Percentiles rank a stretch among this genome's conserved stretches.
Evolutionary conservation across 768 basidiomycete species (phyloP).

Genomic region (Strobilomyces dryophilus): DNA sequence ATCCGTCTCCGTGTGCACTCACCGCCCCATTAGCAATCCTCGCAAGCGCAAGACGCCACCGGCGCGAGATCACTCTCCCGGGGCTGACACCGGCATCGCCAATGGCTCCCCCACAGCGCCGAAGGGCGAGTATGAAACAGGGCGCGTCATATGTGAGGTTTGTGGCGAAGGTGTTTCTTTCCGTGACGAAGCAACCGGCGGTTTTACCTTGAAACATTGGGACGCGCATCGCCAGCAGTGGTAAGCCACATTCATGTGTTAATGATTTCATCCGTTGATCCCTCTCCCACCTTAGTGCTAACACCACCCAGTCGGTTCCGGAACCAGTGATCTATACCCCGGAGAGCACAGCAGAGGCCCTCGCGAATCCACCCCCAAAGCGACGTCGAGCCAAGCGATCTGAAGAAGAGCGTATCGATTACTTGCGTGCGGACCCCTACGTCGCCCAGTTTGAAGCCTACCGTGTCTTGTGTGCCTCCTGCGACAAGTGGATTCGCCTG

Average conservation of each 20-base stretch:
- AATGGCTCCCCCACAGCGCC: slow-evolving; percentile 16
- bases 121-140: slow-evolving; percentile 58
- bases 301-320: slow-evolving; percentile 29
- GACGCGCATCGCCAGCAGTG: slow-evolving; percentile 59
- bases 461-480: slow-evolving; percentile 71
- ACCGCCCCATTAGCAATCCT: slow-evolving; percentile 25
- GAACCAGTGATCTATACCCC: slow-evolving; percentile 42
- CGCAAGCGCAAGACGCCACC: slow-evolving; percentile 41
- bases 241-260: slow-evolving; percentile 34
- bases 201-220: slow-evolving; percentile 68
- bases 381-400: slow-evolving; percentile 72
- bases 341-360: slow-evolving; percentile 37
- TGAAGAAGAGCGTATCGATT: slow-evolving; percentile 73
- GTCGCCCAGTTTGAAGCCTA: slow-evolving; percentile 81
- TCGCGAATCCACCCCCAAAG: slow-evolving; percentile 51
- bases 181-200: slow-evolving; percentile 57
- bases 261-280: slow-evolving; percentile 4
- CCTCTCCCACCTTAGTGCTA: slow-evolving; percentile 20
- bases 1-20: slow-evolving; percentile 16
- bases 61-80: slow-evolving; percentile 15
- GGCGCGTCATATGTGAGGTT: slow-evolving; percentile 60
- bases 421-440: slow-evolving; percentile 64
- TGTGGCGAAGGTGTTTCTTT: slow-evolving; percentile 63
- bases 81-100: slow-evolving; percentile 9
- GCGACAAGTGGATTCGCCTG: slow-evolving; percentile 85